Evolutionary conservation across 768 basidiomycete genomes (phyloP).

Genomic region (Pholiota conissans): DNA sequence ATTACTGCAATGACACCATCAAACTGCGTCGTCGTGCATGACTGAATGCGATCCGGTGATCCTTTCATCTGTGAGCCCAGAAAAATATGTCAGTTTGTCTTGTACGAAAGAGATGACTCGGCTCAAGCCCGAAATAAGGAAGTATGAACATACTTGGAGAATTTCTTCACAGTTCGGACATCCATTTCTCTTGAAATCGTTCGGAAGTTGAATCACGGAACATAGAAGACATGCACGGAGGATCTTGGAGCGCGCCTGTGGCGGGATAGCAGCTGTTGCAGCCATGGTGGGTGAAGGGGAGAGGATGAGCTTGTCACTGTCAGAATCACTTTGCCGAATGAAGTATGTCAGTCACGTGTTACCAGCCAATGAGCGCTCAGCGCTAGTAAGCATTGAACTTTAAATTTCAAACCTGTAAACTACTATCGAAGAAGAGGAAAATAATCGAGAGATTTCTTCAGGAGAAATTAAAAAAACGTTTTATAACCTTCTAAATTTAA

Average conservation of each 20-base stretch:
- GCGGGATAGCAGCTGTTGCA: constrained; percentile 44
- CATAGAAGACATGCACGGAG: constrained; percentile 93
- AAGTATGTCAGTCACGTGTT: background rate
- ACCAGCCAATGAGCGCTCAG: no score
- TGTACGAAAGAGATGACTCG: background rate
- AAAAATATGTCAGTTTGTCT: background rate
- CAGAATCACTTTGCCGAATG: background rate
- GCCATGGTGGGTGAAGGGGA: constrained; percentile 2
- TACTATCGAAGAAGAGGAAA: no score
- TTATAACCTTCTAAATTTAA: no score
- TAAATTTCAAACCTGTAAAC: no score
- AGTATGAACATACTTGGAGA: constrained; percentile 66
- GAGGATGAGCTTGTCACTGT: background rate
- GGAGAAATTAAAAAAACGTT: no score
- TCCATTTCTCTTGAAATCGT: constrained; percentile 82
- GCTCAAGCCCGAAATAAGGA: background rate
- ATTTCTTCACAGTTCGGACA: constrained; percentile 98
- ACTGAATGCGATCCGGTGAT: constrained; percentile 75
- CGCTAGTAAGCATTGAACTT: no score
- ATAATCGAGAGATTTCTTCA: no score
- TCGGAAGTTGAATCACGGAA: constrained; percentile 81
- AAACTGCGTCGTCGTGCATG: constrained; percentile 90
- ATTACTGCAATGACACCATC: constrained; percentile 91
- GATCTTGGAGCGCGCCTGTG: constrained; percentile 64
- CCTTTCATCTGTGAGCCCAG: constrained; percentile 76